Evolutionary conservation across 2,329 filamentous ascomycete genomes (phyloP).

Genomic region (Alternaria sp.): DNA sequence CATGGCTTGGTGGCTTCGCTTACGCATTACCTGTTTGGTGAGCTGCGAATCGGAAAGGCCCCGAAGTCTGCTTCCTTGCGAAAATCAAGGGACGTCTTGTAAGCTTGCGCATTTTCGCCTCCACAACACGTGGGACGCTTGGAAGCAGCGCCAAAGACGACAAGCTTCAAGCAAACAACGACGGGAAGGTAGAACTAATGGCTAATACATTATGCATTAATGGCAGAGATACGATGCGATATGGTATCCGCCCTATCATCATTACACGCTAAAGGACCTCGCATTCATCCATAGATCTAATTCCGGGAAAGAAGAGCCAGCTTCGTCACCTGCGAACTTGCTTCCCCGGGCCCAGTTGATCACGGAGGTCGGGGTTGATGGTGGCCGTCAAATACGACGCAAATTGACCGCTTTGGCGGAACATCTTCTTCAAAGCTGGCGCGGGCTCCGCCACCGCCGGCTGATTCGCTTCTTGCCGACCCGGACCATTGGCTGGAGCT

Average conservation of each 20-base stretch:
- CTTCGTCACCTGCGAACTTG: background rate
- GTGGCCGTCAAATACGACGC: constrained; percentile 32
- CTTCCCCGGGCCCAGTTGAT: constrained; percentile 10
- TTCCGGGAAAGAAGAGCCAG: background rate
- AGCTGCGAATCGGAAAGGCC: background rate
- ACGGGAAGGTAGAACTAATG: background rate
- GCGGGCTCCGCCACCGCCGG: constrained; percentile 8
- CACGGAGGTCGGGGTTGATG: constrained; percentile 33
- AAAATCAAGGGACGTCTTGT: background rate
- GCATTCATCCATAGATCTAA: background rate
- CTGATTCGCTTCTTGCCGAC: background rate
- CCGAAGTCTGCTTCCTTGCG: background rate
- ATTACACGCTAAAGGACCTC: background rate
- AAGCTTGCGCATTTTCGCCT: background rate
- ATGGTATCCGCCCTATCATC: background rate
- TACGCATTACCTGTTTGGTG: background rate
- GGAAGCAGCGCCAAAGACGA: background rate
- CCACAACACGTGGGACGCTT: background rate
- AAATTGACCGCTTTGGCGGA: constrained; percentile 31
- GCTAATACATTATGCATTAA: constrained; percentile 3
- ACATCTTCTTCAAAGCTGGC: constrained; percentile 24
- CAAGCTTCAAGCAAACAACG: background rate
- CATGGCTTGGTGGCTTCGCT: background rate
- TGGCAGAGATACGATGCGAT: background rate
- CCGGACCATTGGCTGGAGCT: background rate